Base-by-base conservation (phyloP, 345 rosid genomes). In the Anacardium occidentale region DNA sequence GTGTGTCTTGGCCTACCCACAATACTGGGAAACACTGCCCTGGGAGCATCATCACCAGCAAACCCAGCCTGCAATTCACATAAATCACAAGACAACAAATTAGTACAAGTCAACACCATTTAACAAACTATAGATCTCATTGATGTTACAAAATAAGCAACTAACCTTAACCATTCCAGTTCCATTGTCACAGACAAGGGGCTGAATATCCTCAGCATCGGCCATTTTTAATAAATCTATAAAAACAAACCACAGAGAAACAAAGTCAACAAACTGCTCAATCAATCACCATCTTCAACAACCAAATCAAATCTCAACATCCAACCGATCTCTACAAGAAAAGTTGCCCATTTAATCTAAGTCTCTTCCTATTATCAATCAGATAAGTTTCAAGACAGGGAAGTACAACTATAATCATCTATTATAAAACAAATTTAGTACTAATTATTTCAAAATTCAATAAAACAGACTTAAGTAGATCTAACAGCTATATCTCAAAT, bases 181-280 rank as follows among this genome's bases (percentile, higher is more conserved):
- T 72, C 91, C 91, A 84, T 88, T 88, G 85, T 88, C 92, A 5
- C 92, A 88, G 14, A 88, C 92, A 1, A 88, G 90, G 73, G 92
- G 92, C 75, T 88, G 92, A 77, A 93, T 93, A 70, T 93, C 98
- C 88, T 93, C 98, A n/a, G 85, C 85, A 60, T 93, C 98, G 4
- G 97, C 98, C 98, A 93, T 93, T 70, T 89, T 81, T 67, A 66
- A 83, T 74, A 37, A 75, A 26, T 22, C 79, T 78, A 62, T 25
- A 60, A 52, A 61, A 3, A 61, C 42, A 50, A 50, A 50, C 6
- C 6, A 50, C 6, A 50, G 15, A 13, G 53, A 13, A 50, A 6
- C n/a, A 50, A 50, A 50, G 53, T 50, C 18, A 50, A 29, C 14
- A 34, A 6, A n/a, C 32, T 11, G 18, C 25, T 3, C 5, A 18